Evolutionary conservation across 1,284 basidiomycete species (phyloP).

Genomic region (Malassezia arunalokei): DNA sequence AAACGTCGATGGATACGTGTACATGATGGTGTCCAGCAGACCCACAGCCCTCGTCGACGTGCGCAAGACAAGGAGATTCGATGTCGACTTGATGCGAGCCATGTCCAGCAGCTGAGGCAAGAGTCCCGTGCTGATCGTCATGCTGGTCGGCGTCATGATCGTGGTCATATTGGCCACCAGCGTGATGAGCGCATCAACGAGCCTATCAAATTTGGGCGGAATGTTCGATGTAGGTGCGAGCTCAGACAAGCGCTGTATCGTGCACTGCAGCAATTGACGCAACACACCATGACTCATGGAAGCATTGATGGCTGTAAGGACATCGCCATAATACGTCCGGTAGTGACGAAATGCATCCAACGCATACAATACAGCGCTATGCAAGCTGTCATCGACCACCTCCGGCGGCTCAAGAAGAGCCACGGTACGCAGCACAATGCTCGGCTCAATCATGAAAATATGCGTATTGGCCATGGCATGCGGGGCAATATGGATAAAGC

Average conservation of each 20-base stretch:
- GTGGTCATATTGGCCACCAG: conserved; percentile 79
- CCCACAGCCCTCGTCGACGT: conserved; percentile 57
- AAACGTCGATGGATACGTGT: conserved; percentile 76
- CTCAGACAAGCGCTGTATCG: conserved; percentile 4
- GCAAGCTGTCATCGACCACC: conserved; percentile 41
- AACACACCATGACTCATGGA: conserved; percentile 85
- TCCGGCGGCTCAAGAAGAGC: conserved; percentile 26
- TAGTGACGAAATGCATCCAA: conserved; percentile 82
- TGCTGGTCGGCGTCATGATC: conserved; percentile 69
- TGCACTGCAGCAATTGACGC: conserved; percentile 27
- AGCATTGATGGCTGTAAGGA: conserved; percentile 78
- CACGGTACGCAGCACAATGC: conserved; percentile 51
- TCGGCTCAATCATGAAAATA: conserved; percentile 87
- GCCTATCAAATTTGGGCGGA: conserved; percentile 20
- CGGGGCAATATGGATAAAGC: conserved; percentile 50
- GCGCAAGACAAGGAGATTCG: conserved; percentile 36
- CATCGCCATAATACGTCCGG: conserved; percentile 68
- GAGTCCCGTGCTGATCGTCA: conserved; percentile 93
- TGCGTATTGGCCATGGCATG: conserved; percentile 68
- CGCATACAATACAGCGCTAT: conserved; percentile 71
- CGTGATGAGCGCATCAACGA: conserved; percentile 54
- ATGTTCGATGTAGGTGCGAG: background rate
- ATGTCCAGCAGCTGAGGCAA: conserved; percentile 59
- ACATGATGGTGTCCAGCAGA: conserved; percentile 80
- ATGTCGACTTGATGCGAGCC: conserved; percentile 19